Evolutionary conservation across 257 asterid species (phyloP).

Genomic region (Linderniella brevidens): DNA sequence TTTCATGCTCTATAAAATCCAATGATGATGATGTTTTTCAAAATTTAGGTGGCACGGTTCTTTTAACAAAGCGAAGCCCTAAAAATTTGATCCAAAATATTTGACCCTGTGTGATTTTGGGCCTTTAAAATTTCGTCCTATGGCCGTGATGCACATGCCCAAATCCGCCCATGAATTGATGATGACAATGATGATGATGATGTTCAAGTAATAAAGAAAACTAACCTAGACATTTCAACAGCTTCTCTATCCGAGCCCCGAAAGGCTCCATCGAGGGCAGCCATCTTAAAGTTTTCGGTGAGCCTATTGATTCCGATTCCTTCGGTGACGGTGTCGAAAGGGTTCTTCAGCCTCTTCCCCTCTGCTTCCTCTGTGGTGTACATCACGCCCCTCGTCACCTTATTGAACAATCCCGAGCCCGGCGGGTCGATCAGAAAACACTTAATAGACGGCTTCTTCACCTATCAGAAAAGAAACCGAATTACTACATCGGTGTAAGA

Average conservation of each 20-base stretch:
- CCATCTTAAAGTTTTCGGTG: constrained; percentile 67
- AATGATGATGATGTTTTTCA: too few species aligned
- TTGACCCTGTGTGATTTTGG: too few species aligned
- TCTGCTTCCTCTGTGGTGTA: constrained; percentile 91
- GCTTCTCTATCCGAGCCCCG: constrained; percentile 80
- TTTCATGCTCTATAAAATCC: not conserved
- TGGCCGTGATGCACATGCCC: too few species aligned
- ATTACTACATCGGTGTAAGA: not conserved
- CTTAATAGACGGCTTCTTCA: constrained; percentile 36
- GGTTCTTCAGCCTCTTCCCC: constrained; percentile 78
- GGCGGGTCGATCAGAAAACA: constrained; percentile 92
- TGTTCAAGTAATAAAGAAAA: not conserved
- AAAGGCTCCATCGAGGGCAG: constrained; percentile 86
- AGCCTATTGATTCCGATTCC: constrained; percentile 90
- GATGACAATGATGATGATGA: too few species aligned
- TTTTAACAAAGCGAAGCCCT: too few species aligned
- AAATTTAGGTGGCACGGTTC: too few species aligned
- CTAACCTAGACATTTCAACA: constrained; percentile 90
- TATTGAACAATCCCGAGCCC: constrained; percentile 90
- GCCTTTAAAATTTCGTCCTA: too few species aligned
- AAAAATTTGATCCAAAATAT: too few species aligned
- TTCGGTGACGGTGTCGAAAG: constrained; percentile 87
- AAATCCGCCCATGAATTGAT: too few species aligned
- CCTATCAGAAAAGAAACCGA: constrained; percentile 31
- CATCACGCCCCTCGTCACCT: constrained; percentile 94